Evolutionary conservation across 306 rosid genomes (phyloP).

Genomic region (Senna siamea): DNA sequence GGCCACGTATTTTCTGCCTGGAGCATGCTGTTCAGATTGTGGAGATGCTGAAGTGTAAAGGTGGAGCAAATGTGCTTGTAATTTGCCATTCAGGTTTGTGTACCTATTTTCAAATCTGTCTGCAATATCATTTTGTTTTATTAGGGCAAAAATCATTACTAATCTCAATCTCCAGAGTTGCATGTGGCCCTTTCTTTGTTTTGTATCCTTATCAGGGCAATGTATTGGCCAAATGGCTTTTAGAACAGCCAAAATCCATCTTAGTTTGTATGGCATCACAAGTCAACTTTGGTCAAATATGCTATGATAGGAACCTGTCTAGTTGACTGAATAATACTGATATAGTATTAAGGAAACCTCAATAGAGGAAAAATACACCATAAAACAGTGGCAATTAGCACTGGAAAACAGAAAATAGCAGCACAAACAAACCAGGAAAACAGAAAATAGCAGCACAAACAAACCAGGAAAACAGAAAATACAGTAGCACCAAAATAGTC

Average conservation of each 20-base stretch:
- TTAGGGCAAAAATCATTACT: constrained; percentile 6
- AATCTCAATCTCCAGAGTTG: constrained; percentile 29
- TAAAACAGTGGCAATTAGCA: no score
- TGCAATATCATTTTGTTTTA: constrained; percentile 22
- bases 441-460: no score
- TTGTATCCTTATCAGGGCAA: constrained; percentile 26
- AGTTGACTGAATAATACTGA: no score
- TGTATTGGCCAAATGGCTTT: constrained; percentile 32
- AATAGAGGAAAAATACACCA: no score
- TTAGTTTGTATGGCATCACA: not conserved
- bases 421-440: no score
- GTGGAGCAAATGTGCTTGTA: constrained; percentile 85
- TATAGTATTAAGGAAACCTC: no score
- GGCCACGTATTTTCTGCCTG: constrained; percentile 95
- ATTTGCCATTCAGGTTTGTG: constrained; percentile 95
- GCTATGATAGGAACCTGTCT: no score
- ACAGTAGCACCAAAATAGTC: no score
- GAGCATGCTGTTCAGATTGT: constrained; percentile 84
- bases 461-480: no score
- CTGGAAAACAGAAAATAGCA: no score
- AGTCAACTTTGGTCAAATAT: constrained; percentile 25
- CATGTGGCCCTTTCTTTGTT: constrained; percentile 30
- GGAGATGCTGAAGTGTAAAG: constrained; percentile 82
- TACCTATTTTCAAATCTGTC: constrained; percentile 16
- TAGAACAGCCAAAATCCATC: constrained; percentile 25